Evolutionary conservation across 208 protist species (phyloP), one percentile per base, ranked within the genome.

Genomic region (Leishmania arabica): DNA sequence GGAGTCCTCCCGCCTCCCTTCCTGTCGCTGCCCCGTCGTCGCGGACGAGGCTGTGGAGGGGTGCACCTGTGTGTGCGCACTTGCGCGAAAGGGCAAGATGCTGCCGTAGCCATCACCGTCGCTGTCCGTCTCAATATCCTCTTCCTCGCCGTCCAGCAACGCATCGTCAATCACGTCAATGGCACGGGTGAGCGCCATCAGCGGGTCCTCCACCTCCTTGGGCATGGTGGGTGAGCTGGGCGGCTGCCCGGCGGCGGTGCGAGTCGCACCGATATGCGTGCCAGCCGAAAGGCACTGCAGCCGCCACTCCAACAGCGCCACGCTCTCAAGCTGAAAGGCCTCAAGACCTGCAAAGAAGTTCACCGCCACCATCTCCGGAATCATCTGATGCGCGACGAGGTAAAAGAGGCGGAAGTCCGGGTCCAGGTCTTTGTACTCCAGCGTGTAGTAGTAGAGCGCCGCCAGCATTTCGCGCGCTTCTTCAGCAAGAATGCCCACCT

Each of bases 321-420:
- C 76, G 73, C 89, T 88, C 6, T 91, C 89, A 9, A 72, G 81
- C 76, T 93, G 83, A 34, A 97, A 72, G 8, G 88, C 88, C 71
- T 96, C 91, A 15, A 97, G 47, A 56, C 86, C 92, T 1, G 89
- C 91, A 85, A 90, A 97, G 76, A 97, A 97, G 76, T 97, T 97
- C 53, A 97, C 86, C 2, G 83, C 95, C 31, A 95, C 92, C 84
- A 93, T 84, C 80, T 97, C 95, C 3, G 95, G 92, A 45, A 97
- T 84, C 47, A 94, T 88, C 76, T 97, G 95, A 78, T 96, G 93
- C 4, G 95, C 89, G 19, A 95, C 87, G 27, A 97, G 84, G 84
- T 94, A 95, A 69, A 97, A 97, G 31, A 97, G 89, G 15, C 90
- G 89, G 81, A 96, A 94, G 84, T 97, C 95, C 0, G 90, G 81